Conservation (phyloP, 176 grass and related monocot genomes). For the Tillandsia leiboldiana region DNA sequence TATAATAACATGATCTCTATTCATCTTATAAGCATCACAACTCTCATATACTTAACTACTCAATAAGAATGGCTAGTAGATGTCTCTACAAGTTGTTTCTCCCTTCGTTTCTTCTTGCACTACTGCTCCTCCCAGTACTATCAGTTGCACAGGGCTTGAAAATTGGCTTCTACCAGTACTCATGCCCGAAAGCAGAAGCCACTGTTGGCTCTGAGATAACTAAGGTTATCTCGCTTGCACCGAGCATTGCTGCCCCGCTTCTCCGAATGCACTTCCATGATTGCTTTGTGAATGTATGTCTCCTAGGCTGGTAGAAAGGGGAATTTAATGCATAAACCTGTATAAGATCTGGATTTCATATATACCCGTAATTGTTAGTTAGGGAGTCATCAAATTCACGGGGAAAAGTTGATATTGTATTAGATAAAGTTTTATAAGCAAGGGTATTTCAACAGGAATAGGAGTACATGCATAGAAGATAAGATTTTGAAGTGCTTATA, state of each 20-base stretch:
- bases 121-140: conserved; percentile 25
- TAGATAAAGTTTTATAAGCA: too few species aligned
- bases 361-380: too few species aligned
- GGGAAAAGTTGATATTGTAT: too few species aligned
- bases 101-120: conserved; percentile 28
- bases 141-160: conserved; percentile 33
- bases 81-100: conserved; percentile 28
- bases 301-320: background rate
- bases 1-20: too few species aligned
- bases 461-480: too few species aligned
- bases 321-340: too few species aligned
- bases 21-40: too few species aligned
- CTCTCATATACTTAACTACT: too few species aligned
- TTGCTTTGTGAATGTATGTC: conserved; percentile 76
- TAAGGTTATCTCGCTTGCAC: conserved; percentile 36
- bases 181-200: conserved; percentile 52
- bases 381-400: too few species aligned
- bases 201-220: conserved; percentile 49
- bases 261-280: conserved; percentile 84
- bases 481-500: too few species aligned
- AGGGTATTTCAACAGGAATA: too few species aligned
- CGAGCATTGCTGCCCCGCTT: conserved; percentile 56
- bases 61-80: conserved; percentile 10
- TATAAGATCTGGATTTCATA: too few species aligned
- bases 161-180: conserved; percentile 58